Base-by-base conservation (phyloP, 768 basidiomycete species). In the Phallus indusiatus region DNA sequence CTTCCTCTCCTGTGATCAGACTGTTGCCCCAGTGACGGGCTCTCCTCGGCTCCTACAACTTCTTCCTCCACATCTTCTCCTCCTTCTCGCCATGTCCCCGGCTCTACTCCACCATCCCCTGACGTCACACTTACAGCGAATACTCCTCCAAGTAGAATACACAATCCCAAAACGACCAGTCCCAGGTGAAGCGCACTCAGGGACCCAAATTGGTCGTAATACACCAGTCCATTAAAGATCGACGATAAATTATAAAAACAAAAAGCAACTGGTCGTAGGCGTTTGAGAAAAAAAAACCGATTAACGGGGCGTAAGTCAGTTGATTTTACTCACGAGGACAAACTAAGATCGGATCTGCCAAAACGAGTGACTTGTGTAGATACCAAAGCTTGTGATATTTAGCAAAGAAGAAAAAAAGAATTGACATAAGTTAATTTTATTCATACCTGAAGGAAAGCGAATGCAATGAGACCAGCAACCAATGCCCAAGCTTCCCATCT, bases 231-330 rank as follows among this genome's bases (percentile, higher is more conserved):
- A 64, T 93, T 94, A 59, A 93, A 77, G 68, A 97, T 95, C 21
- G 89, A 90, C 1, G 90, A 91, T 14, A 94, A 69, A 68, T 95
- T 97, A 73, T 95, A 97, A 70, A 93, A 91, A 70, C 92, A 95
- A 73, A 95, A 97, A 5, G 93, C 92, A 68, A 91, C 85, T 83
- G 64, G 22, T 61, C 66, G 54, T 56, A 60, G n/a, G 69, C 46
- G 64, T 66, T 61, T 42, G 22, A 20, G 55, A 24, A 51, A 59
- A 51, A 59, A 21, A 57, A 21, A 11, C 34, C n/a, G 20, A 51
- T 21, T 11, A 20, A 56, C 50, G 34, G 24, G n/a, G 55, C 12
- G 37, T 36, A 50, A 56, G 54, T 20, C 21, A 50, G 51, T 16
- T 16, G 50, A 53, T 55, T 28, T 24, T 10, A 79, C 87, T 73